phyloP scores from a whole-genome alignment of 2,329 filamentous ascomycete genomes.

The Pyrenophora graminea region DNA sequence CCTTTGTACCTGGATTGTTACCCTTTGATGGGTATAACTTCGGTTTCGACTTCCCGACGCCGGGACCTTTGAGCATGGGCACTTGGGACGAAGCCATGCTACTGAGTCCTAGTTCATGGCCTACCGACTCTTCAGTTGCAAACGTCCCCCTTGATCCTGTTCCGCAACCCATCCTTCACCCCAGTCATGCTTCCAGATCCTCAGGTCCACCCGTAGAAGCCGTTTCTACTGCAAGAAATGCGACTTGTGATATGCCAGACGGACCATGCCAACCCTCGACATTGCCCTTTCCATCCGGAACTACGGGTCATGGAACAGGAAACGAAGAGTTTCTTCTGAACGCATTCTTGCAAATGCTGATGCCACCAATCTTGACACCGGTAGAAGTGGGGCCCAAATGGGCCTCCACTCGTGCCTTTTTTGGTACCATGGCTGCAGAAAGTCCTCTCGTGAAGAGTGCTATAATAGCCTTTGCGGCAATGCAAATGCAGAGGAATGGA shows the following conservation, averaged over 20 bases:
- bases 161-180: slow-evolving; percentile 27
- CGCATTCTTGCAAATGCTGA: slow-evolving; percentile 55
- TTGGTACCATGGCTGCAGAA: slow-evolving; percentile 54
- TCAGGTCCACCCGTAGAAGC: slow-evolving; percentile 15
- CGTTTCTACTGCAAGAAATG: slow-evolving; percentile 10
- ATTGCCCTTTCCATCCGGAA: slow-evolving; percentile 38
- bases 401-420: slow-evolving; percentile 55
- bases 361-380: slow-evolving; percentile 59
- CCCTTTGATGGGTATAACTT: slow-evolving; percentile 26
- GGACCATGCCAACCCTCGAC: slow-evolving; percentile 29
- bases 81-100: slow-evolving; percentile 41
- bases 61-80: slow-evolving; percentile 30
- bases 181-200: slow-evolving; percentile 5
- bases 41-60: slow-evolving; percentile 31
- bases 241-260: slow-evolving; percentile 21
- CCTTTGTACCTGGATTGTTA: slow-evolving; percentile 16
- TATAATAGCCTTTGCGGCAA: slow-evolving; percentile 58
- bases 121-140: slow-evolving; percentile 22
- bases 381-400: slow-evolving; percentile 58
- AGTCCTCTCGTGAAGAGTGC: slow-evolving; percentile 55
- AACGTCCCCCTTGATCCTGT: slow-evolving; percentile 21
- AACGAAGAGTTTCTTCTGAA: slow-evolving; percentile 51
- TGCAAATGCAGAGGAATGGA: slow-evolving; percentile 46
- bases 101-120: slow-evolving; percentile 38
- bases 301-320: slow-evolving; percentile 16